These are phyloP conservation scores for Claviceps humidiphila DNA, from an alignment of 2,329 filamentous ascomycete genomes.

Conservation along the genomic window DNA sequence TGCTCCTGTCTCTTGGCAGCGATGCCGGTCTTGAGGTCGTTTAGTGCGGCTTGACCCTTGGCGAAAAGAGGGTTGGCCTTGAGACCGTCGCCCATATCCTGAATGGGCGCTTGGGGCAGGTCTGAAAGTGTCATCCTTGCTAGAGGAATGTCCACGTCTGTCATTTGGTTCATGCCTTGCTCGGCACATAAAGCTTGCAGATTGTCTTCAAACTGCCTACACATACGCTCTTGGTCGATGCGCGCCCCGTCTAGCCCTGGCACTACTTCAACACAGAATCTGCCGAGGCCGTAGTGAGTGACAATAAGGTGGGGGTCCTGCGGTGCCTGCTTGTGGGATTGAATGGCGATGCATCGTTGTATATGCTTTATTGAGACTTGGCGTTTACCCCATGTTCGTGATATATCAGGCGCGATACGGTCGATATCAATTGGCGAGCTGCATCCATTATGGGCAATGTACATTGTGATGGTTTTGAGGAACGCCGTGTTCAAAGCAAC, in stretches of 20 bases:
- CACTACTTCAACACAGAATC: constrained; percentile 46
- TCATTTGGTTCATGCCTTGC: constrained; percentile 16
- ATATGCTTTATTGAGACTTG: constrained; percentile 53
- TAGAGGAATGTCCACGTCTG: constrained; percentile 35
- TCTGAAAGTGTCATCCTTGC: constrained; percentile 36
- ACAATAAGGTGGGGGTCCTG: constrained; percentile 28
- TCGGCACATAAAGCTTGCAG: constrained; percentile 32
- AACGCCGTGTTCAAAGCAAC: constrained; percentile 53
- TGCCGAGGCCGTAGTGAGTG: constrained; percentile 38
- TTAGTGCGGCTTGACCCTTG: constrained; percentile 56
- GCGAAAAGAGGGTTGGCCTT: constrained; percentile 44
- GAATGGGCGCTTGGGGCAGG: constrained; percentile 23
- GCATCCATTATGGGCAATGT: constrained; percentile 55
- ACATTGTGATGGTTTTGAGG: constrained; percentile 53
- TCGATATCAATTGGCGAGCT: constrained; percentile 50
- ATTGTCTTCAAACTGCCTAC: constrained; percentile 40
- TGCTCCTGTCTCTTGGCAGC: constrained; percentile 36
- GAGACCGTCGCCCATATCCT: constrained; percentile 15
- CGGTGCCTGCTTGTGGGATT: constrained; percentile 23
- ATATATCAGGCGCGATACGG: constrained; percentile 46
- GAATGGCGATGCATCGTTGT: constrained; percentile 52
- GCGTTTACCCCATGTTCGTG: constrained; percentile 60
- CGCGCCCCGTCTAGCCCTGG: constrained; percentile 21
- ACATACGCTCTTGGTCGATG: constrained; percentile 38
- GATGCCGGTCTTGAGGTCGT: constrained; percentile 53